Evolutionary conservation across 2,329 filamentous ascomycete genomes (phyloP).

Genomic region (Aulographum hederae): DNA sequence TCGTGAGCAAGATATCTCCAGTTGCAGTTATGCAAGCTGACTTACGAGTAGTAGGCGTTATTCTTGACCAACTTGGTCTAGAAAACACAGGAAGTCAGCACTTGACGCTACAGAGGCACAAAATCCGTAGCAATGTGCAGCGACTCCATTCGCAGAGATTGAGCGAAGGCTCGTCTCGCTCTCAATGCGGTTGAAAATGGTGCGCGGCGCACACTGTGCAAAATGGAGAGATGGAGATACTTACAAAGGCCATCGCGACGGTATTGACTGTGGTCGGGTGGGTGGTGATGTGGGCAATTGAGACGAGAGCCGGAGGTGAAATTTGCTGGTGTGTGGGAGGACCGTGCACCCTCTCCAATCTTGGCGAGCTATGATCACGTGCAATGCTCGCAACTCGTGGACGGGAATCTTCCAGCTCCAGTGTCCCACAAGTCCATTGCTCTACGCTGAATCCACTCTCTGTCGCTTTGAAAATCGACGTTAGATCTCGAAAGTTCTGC

Average conservation of each 20-base stretch:
- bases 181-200: constrained; percentile 12
- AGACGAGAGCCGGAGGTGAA: too few species aligned
- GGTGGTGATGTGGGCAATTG: too few species aligned
- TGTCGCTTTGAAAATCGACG: too few species aligned
- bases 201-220: neutral
- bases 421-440: too few species aligned
- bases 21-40: constrained; percentile 9
- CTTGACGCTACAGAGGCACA: constrained; percentile 83
- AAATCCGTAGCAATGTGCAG: constrained; percentile 90
- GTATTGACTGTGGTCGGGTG: too few species aligned
- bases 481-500: too few species aligned
- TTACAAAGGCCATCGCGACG: constrained; percentile 29
- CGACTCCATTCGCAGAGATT: constrained; percentile 30
- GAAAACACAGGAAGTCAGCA: constrained; percentile 74
- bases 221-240: constrained; percentile 10
- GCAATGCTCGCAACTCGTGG: too few species aligned
- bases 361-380: too few species aligned
- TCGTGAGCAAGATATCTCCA: constrained; percentile 9
- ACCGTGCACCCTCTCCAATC: too few species aligned
- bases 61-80: constrained; percentile 93
- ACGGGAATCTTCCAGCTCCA: too few species aligned
- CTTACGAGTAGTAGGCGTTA: constrained; percentile 96
- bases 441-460: too few species aligned
- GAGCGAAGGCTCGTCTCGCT: constrained; percentile 8
- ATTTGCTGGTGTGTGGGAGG: too few species aligned